phyloP scores from a whole-genome alignment of 306 rosid genomes.

The Leucaena leucocephala region DNA sequence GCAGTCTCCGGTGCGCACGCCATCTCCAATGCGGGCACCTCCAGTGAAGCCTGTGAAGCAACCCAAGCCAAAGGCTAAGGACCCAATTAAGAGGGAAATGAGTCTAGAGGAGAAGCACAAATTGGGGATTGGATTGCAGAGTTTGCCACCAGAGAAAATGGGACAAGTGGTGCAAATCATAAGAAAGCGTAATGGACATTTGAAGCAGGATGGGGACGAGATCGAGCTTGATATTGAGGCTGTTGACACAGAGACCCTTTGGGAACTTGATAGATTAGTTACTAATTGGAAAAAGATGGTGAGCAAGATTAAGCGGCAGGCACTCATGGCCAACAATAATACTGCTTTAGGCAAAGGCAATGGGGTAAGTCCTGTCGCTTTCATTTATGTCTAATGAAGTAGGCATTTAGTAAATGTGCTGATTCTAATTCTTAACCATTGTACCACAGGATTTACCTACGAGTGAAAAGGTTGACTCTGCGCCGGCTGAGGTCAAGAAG shows the following conservation, averaged over 20 bases:
- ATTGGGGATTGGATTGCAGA: slow-evolving; percentile 86
- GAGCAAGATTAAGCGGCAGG: slow-evolving; percentile 91
- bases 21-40: slow-evolving; percentile 61
- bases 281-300: slow-evolving; percentile 90
- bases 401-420: background rate
- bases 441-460: slow-evolving; percentile 48
- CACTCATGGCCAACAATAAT: slow-evolving; percentile 57
- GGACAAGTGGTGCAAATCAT: slow-evolving; percentile 94
- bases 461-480: slow-evolving; percentile 51
- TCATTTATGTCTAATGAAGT: background rate
- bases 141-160: slow-evolving; percentile 91
- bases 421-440: slow-evolving; percentile 5
- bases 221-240: slow-evolving; percentile 98
- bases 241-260: slow-evolving; percentile 89
- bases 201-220: slow-evolving; percentile 97
- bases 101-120: slow-evolving; percentile 88
- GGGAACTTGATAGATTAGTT: slow-evolving; percentile 96
- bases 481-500: slow-evolving; percentile 57
- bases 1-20: slow-evolving; percentile 71
- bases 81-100: slow-evolving; percentile 92
- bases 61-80: slow-evolving; percentile 96
- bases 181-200: slow-evolving; percentile 84
- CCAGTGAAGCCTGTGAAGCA: slow-evolving; percentile 78
- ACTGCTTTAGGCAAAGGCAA: slow-evolving; percentile 46
- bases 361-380: slow-evolving; percentile 51